phyloP scores from a whole-genome alignment of 805 yeast species.

The Candida montana region DNA sequence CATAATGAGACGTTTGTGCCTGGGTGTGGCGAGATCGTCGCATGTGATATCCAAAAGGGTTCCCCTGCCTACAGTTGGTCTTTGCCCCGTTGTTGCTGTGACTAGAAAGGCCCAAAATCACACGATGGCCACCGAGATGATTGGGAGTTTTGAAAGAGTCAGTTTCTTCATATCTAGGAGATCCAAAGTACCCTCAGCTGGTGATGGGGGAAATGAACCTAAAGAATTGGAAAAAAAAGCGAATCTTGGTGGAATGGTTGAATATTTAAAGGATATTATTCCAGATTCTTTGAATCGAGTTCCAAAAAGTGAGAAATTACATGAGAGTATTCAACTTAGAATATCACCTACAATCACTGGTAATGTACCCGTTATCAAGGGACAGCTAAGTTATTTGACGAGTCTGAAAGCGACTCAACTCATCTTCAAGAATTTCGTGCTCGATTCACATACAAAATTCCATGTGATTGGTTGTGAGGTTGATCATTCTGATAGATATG shows the following conservation, averaged over 20 bases:
- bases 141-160: neutral
- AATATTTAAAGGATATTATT: constrained; percentile 39
- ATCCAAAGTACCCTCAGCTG: neutral
- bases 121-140: neutral
- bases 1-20: too few relatives aligned
- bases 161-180: constrained; percentile 4
- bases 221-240: constrained; percentile 19
- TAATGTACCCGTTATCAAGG: constrained; percentile 50
- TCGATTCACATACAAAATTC: constrained; percentile 45
- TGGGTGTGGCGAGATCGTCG: too few relatives aligned
- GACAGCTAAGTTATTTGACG: constrained; percentile 49
- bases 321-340: constrained; percentile 43
- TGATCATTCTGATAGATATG: constrained; percentile 8
- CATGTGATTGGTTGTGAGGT: constrained; percentile 35
- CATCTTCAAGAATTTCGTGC: constrained; percentile 46
- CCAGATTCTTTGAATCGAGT: constrained; percentile 46
- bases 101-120: too few relatives aligned
- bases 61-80: neutral
- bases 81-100: too few relatives aligned
- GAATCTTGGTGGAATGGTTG: constrained; percentile 50
- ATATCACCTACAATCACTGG: constrained; percentile 50
- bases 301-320: constrained; percentile 38
- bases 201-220: neutral
- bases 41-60: too few relatives aligned
- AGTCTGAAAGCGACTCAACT: constrained; percentile 53